Conservation (phyloP, 2,329 filamentous ascomycete genomes). For the Epichloe typhina region DNA sequence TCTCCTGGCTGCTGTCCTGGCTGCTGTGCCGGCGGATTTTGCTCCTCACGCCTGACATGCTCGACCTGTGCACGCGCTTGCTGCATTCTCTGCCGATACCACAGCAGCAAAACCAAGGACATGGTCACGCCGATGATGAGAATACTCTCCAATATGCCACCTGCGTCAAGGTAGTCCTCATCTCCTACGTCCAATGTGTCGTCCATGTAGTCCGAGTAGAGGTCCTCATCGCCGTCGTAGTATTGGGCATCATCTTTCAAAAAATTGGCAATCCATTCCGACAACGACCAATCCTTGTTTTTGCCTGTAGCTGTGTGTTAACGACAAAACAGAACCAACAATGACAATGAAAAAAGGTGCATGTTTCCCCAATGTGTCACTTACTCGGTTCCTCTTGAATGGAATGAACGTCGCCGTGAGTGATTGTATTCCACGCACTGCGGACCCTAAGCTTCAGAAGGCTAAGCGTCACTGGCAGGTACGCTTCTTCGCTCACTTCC, state of each 20-base stretch:
- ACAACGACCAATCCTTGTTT: slow-evolving; percentile 62
- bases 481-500: slow-evolving; percentile 85
- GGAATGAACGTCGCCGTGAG: slow-evolving; percentile 78
- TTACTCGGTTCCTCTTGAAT: slow-evolving; percentile 81
- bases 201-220: slow-evolving; percentile 37
- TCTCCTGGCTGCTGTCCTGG: slow-evolving; percentile 4
- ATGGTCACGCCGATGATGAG: slow-evolving; percentile 69
- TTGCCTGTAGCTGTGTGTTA: slow-evolving; percentile 36
- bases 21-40: slow-evolving; percentile 1
- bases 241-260: slow-evolving; percentile 57
- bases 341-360: neutral
- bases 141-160: slow-evolving; percentile 71
- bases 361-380: slow-evolving; percentile 13
- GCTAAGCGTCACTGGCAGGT: slow-evolving; percentile 81
- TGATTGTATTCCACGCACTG: slow-evolving; percentile 90
- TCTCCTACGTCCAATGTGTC: slow-evolving; percentile 43
- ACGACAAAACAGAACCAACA: neutral
- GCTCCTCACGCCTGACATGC: slow-evolving; percentile 13
- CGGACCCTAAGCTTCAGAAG: slow-evolving; percentile 72
- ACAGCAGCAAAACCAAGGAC: slow-evolving; percentile 64
- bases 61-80: slow-evolving; percentile 32
- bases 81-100: slow-evolving; percentile 63
- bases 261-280: slow-evolving; percentile 81
- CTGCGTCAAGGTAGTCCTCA: slow-evolving; percentile 52
- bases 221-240: slow-evolving; percentile 43